Evolutionary conservation across 441 rosid genomes (phyloP), one percentile per base, ranked within the genome.

Genomic region (Adansonia gregorii): DNA sequence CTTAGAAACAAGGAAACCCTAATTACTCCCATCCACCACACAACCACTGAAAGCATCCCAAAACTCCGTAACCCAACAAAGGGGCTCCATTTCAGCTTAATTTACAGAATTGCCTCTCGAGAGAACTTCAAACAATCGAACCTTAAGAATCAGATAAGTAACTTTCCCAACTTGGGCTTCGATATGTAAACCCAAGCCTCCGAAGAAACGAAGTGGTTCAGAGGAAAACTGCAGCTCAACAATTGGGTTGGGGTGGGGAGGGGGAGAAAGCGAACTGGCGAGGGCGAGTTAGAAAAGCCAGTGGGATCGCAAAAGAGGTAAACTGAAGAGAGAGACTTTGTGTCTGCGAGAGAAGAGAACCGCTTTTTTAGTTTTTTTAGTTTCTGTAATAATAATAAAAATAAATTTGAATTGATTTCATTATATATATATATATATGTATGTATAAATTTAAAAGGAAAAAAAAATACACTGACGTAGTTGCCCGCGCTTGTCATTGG

Each of bases 1-100:
- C 14, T 43, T 66, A 43, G 22, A 3, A 65, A 43, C 24, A 51
- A 2, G 14, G 67, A 63, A 82, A 67, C 79, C 83, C 83, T 79
- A 79, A 72, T 71, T 27, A 77, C 52, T n/a, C 66, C 46, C 63
- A 55, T 60, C 66, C 15, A 61, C 52, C n/a, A 58, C 6, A 19
- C 35, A 67, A 72, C 19, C 66, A 56, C 9, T 15, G 49, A 43
- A 39, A 20, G 20, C 52, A 19, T 67, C 15, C 35, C 8, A 24
- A 19, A 73, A 19, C 65, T 27, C 46, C 31, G 22, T 20, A 79
- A 56, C 60, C 74, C 48, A 55, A 8, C 8, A 27, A 66, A 72
- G 0, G 8, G 35, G 56, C 73, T 68, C 63, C 82, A 76, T 82
- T 69, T 56, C 17, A 11, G 22, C 60, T 35, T 27, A 68, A 76